Percentiles rank a stretch among this genome's conserved stretches.
phyloP scores from a whole-genome alignment of 768 basidiomycete species.

The Termitomyces sp. region DNA sequence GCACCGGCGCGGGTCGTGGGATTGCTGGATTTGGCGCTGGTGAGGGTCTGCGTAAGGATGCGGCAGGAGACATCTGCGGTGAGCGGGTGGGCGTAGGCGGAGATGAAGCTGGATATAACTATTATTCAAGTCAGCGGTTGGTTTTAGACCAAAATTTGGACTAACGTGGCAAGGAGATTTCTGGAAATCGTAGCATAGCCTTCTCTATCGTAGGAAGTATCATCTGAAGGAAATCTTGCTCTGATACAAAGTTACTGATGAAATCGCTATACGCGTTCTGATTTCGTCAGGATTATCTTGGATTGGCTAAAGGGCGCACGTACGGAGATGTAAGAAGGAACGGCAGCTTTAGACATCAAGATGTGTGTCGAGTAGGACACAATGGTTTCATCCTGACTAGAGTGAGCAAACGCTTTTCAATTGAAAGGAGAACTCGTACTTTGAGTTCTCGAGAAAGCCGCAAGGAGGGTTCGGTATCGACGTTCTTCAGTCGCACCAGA shows the following conservation, averaged over 20 bases:
- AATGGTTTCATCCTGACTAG: constrained; percentile 48
- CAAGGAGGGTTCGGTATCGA: constrained; percentile 35
- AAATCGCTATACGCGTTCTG: constrained; percentile 60
- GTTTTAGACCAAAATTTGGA: background rate
- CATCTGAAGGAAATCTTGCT: constrained; percentile 42
- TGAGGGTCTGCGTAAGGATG: constrained; percentile 53
- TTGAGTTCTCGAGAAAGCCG: constrained; percentile 42
- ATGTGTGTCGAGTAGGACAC: constrained; percentile 54
- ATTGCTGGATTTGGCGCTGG: constrained; percentile 73
- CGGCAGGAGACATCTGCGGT: constrained; percentile 42
- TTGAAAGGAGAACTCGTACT: constrained; percentile 21
- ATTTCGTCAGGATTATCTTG: constrained; percentile 4
- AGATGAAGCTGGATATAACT: constrained; percentile 59
- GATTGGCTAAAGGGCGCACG: constrained; percentile 12
- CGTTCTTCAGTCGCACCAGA: constrained; percentile 55
- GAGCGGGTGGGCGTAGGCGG: constrained; percentile 46
- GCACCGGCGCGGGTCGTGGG: constrained; percentile 51
- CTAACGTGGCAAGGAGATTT: constrained; percentile 63
- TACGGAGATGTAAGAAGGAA: constrained; percentile 59
- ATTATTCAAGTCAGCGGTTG: background rate
- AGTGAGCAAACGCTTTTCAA: background rate
- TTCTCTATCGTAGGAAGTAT: constrained; percentile 78
- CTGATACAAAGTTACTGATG: constrained; percentile 43
- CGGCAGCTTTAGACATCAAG: constrained; percentile 59
- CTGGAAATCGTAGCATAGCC: constrained; percentile 75